phyloP scores from a whole-genome alignment of 1,284 basidiomycete species.

The Cryptococcus sp. region DNA sequence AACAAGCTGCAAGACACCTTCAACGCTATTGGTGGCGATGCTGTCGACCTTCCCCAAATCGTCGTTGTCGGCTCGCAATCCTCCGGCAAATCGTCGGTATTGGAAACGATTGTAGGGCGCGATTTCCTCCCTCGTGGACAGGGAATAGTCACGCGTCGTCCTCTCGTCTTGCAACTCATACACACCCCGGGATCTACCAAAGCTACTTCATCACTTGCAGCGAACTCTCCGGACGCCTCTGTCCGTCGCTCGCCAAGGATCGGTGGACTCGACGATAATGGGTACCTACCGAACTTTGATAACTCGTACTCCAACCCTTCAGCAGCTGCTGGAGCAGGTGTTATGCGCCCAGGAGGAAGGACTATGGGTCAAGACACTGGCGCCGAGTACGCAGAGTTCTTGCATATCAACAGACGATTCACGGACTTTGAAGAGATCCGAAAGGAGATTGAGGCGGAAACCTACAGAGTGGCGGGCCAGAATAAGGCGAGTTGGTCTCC shows the following conservation, averaged over 20 bases:
- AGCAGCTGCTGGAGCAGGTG: conserved; percentile 29
- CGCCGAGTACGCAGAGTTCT: conserved; percentile 93
- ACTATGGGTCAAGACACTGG: conserved; percentile 42
- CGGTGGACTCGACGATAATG: conserved; percentile 29
- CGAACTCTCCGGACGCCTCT: background rate
- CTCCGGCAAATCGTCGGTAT: conserved; percentile 60
- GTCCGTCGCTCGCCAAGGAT: conserved; percentile 25
- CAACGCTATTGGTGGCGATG: conserved; percentile 58
- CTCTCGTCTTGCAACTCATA: conserved; percentile 92
- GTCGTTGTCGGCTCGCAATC: conserved; percentile 57
- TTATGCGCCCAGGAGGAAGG: conserved; percentile 38
- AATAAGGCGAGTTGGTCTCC: conserved; percentile 66
- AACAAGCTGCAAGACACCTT: conserved; percentile 81
- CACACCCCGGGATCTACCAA: conserved; percentile 64
- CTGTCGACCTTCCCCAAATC: conserved; percentile 58
- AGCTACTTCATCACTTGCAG: conserved; percentile 9
- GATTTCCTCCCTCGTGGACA: conserved; percentile 88
- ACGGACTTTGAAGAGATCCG: conserved; percentile 93
- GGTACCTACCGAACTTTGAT: conserved; percentile 44
- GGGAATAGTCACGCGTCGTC: conserved; percentile 93
- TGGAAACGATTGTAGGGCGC: conserved; percentile 78
- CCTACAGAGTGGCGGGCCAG: conserved; percentile 94
- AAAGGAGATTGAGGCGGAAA: conserved; percentile 97
- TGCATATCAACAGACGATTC: conserved; percentile 94
- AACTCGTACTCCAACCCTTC: conserved; percentile 7